These are phyloP conservation scores for Fistulinella prunicolor DNA, from an alignment of 768 basidiomycete genomes.

Conservation along the genomic window DNA sequence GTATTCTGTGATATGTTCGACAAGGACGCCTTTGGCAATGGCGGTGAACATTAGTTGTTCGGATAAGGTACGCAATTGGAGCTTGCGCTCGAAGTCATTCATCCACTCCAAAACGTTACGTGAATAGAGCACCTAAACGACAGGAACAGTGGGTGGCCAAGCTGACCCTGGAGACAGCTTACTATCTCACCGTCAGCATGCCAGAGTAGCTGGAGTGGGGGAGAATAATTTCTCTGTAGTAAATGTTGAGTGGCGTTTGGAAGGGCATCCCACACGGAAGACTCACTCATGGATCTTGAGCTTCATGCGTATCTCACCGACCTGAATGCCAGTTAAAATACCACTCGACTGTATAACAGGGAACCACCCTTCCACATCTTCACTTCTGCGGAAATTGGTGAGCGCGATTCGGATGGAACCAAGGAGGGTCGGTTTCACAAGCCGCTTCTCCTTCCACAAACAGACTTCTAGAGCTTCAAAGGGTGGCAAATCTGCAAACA, in stretches of 20 bases:
- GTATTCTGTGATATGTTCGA: constrained; percentile 68
- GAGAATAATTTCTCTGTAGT: constrained; percentile 70
- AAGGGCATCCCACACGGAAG: background rate
- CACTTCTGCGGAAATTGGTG: constrained; percentile 68
- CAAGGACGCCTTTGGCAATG: constrained; percentile 59
- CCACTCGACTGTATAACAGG: constrained; percentile 59
- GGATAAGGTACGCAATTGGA: constrained; percentile 63
- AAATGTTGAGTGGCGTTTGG: constrained; percentile 5
- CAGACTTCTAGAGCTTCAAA: constrained; percentile 68
- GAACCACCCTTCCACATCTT: constrained; percentile 82
- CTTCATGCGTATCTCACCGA: constrained; percentile 74
- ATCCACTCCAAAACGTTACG: constrained; percentile 77
- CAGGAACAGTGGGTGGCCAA: background rate
- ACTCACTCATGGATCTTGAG: constrained; percentile 73
- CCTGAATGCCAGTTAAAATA: constrained; percentile 51
- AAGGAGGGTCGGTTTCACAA: constrained; percentile 50
- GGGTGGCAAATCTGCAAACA: constrained; percentile 72
- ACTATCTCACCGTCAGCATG: constrained; percentile 52
- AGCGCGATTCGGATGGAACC: constrained; percentile 67
- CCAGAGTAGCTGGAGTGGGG: constrained; percentile 60
- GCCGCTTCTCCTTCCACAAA: constrained; percentile 68
- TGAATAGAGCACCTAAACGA: constrained; percentile 37
- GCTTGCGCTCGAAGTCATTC: constrained; percentile 60
- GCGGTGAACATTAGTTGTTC: constrained; percentile 66
- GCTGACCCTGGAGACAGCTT: background rate